Percentiles rank a stretch among this genome's conserved stretches.
Conservation (phyloP, 345 rosid genomes). For the Syzygium aromaticum region DNA sequence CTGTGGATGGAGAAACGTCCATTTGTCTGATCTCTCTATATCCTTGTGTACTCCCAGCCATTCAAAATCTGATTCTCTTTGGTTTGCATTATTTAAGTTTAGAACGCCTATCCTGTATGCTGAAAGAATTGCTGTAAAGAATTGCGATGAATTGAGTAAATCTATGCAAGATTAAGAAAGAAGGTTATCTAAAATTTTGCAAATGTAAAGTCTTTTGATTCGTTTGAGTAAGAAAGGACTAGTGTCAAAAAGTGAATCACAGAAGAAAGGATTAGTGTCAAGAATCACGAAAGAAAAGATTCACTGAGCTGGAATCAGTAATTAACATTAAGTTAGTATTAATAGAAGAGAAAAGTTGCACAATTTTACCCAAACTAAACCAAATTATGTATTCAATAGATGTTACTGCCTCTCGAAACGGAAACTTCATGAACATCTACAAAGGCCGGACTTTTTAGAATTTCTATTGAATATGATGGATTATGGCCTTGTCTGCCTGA, state of each 20-base stretch:
- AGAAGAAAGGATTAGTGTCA: not conserved
- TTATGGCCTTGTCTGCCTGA: slow-evolving; percentile 5
- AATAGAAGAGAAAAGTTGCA: no score
- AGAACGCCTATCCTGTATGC: not conserved
- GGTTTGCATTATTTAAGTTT: not conserved
- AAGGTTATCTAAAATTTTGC: not conserved
- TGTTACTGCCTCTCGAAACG: no score
- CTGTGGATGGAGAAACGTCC: not conserved
- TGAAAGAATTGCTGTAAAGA: not conserved
- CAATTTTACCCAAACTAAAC: no score
- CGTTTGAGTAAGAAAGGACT: not conserved
- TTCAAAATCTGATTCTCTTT: not conserved
- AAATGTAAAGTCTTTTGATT: not conserved
- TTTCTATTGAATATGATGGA: not conserved
- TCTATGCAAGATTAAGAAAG: not conserved
- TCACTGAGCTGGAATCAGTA: not conserved
- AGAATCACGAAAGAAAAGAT: no score
- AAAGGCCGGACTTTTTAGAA: not conserved
- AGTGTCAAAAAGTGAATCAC: not conserved
- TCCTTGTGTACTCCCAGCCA: not conserved
- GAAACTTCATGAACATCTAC: no score
- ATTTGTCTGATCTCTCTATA: not conserved
- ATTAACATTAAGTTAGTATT: no score
- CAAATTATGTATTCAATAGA: not conserved
- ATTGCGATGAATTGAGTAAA: not conserved